Conservation (phyloP, 495 filamentous ascomycete genomes). For the Aeminium ludgeri region DNA sequence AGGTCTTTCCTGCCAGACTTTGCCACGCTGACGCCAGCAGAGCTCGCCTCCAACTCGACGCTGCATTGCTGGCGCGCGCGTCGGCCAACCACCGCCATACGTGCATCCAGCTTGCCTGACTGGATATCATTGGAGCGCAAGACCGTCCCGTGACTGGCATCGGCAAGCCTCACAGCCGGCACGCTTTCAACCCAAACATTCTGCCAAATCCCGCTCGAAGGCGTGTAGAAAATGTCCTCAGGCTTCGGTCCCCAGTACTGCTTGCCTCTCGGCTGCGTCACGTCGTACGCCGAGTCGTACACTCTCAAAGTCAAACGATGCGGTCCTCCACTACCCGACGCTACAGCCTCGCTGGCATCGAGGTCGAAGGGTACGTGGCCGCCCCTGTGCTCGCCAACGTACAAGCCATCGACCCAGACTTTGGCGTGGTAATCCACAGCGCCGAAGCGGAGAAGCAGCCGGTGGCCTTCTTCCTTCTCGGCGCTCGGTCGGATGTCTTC, state of each 20-base stretch:
- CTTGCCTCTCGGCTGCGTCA: conserved; percentile 19
- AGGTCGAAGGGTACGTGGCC: conserved; percentile 20
- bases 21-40: conserved; percentile 5
- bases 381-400: conserved; percentile 15
- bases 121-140: conserved; percentile 19
- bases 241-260: conserved; percentile 19
- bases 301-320: conserved; percentile 18
- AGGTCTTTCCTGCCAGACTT: conserved; percentile 5
- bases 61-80: conserved; percentile 8
- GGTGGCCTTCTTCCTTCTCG: conserved; percentile 8
- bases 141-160: conserved; percentile 18
- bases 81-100: conserved; percentile 12
- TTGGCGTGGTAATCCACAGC: conserved; percentile 18
- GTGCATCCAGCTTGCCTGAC: conserved; percentile 15
- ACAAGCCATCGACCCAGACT: conserved; percentile 17
- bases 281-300: conserved; percentile 18
- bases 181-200: conserved; percentile 18
- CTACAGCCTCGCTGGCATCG: conserved; percentile 14
- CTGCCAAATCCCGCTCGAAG: conserved; percentile 20
- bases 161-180: conserved; percentile 12
- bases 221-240: conserved; percentile 18
- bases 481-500: conserved; percentile 28
- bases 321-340: too few species aligned
- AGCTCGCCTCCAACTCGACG: conserved; percentile 15
- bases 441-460: conserved; percentile 15